A percentile compares a stretch with the other conserved stretches of the same genome.
These are phyloP conservation scores for Cerrena zonata DNA, from an alignment of 1,284 basidiomycete genomes.

Conservation along the genomic window DNA sequence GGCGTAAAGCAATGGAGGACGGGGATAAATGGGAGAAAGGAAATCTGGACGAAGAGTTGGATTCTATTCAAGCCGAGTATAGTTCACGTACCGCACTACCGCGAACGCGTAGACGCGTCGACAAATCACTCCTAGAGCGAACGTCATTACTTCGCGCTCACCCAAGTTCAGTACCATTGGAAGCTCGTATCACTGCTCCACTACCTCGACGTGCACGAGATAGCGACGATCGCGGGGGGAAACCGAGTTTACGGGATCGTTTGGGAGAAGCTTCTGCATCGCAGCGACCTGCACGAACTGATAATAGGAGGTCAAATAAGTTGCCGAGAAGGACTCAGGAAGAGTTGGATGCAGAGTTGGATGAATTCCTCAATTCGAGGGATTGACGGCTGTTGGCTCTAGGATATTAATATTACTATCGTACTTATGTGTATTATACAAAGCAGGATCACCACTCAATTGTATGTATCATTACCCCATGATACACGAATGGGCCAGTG, in stretches of 20 bases:
- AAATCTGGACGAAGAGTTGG: constrained; percentile 55
- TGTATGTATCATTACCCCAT: neutral
- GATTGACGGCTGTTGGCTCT: constrained; percentile 14
- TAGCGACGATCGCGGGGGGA: neutral
- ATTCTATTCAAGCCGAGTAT: constrained; percentile 52
- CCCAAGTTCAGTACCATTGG: constrained; percentile 28
- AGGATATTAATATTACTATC: neutral
- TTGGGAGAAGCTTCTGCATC: constrained; percentile 19
- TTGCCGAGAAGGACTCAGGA: constrained; percentile 53
- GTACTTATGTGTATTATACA: neutral
- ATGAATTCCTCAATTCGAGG: constrained; percentile 59
- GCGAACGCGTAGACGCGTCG: constrained; percentile 62
- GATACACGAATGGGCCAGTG: neutral
- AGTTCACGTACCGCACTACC: constrained; percentile 32
- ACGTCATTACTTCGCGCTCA: constrained; percentile 39
- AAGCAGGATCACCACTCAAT: constrained; percentile 1
- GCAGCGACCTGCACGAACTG: constrained; percentile 24
- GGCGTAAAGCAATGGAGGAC: constrained; percentile 29
- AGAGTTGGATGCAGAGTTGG: constrained; percentile 72
- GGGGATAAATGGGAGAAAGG: constrained; percentile 31
- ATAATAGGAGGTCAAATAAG: constrained; percentile 24
- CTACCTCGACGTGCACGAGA: constrained; percentile 35
- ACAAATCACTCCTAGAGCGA: constrained; percentile 54
- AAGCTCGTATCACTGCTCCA: constrained; percentile 39
- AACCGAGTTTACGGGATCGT: neutral